A percentile compares a stretch with the other conserved stretches of the same genome.
Evolutionary conservation across 2,329 filamentous ascomycete genomes (phyloP).

Genomic region (Monascus ruber): DNA sequence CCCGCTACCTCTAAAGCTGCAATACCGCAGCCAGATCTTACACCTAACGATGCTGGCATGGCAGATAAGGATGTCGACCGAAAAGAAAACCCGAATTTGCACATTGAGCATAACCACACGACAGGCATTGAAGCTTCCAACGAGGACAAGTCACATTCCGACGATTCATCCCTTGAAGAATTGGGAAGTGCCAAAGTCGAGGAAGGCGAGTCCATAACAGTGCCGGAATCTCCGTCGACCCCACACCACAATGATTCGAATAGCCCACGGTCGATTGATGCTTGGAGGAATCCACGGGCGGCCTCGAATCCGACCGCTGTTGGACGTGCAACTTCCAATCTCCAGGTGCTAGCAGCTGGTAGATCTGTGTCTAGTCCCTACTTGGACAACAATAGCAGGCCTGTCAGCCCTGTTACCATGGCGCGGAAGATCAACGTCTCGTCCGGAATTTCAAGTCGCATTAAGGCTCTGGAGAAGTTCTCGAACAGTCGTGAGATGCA

Average conservation of each 20-base stretch:
- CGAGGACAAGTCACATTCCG: slow-evolving; percentile 36
- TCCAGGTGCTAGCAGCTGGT: slow-evolving; percentile 21
- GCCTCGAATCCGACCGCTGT: slow-evolving; percentile 29
- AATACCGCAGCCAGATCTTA: too few relatives aligned
- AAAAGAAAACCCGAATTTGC: neutral
- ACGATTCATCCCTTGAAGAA: slow-evolving; percentile 77
- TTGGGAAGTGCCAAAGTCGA: slow-evolving; percentile 69
- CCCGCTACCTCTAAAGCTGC: neutral
- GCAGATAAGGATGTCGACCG: too few relatives aligned
- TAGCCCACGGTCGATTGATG: slow-evolving; percentile 15
- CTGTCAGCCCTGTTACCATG: slow-evolving; percentile 35
- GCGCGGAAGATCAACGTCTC: slow-evolving; percentile 73
- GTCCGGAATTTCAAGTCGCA: slow-evolving; percentile 84
- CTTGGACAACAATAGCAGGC: slow-evolving; percentile 16
- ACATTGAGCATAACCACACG: slow-evolving; percentile 3
- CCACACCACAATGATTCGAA: slow-evolving; percentile 39
- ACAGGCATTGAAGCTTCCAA: slow-evolving; percentile 26
- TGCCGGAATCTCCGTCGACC: slow-evolving; percentile 73
- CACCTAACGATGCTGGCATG: too few relatives aligned
- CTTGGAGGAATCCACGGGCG: slow-evolving; percentile 26
- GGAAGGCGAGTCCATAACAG: slow-evolving; percentile 67
- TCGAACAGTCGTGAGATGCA: slow-evolving; percentile 37
- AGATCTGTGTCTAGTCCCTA: slow-evolving; percentile 30
- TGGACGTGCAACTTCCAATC: slow-evolving; percentile 13
- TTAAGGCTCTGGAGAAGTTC: slow-evolving; percentile 82